These are phyloP conservation scores for Lactifluus rugatus DNA, from an alignment of 768 basidiomycete genomes.

Conservation along the genomic window DNA sequence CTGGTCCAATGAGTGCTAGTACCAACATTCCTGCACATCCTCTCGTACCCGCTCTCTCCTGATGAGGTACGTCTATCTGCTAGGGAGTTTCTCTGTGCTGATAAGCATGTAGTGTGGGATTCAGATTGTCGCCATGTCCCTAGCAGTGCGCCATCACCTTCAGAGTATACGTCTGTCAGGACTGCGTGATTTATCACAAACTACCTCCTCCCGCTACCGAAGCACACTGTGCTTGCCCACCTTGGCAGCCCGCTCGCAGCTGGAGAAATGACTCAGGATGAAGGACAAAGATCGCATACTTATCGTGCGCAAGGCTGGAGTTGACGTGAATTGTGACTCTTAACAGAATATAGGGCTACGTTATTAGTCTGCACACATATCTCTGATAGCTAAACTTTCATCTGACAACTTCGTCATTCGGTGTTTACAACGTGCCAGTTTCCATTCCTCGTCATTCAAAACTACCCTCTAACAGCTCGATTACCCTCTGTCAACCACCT, in stretches of 20 bases:
- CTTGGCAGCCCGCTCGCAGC: conserved; percentile 64
- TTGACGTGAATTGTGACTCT: conserved; percentile 48
- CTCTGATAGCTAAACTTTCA: too few species aligned
- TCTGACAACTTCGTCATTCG: too few species aligned
- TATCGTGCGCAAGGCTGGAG: conserved; percentile 65
- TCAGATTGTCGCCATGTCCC: conserved; percentile 59
- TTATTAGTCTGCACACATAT: too few species aligned
- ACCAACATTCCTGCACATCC: conserved; percentile 23
- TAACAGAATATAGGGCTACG: too few species aligned
- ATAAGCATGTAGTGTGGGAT: not conserved
- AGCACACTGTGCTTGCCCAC: conserved; percentile 64
- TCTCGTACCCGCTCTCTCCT: conserved; percentile 27
- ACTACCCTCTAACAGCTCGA: too few species aligned
- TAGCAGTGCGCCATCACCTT: conserved; percentile 46
- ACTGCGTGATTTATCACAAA: conserved; percentile 68
- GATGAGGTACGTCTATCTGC: conserved; percentile 24
- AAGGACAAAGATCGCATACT: conserved; percentile 34
- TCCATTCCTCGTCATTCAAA: too few species aligned
- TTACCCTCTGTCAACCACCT: too few species aligned
- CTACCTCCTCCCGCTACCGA: conserved; percentile 59
- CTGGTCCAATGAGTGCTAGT: not conserved
- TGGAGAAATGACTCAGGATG: conserved; percentile 45
- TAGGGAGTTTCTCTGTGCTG: not conserved
- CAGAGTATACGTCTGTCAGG: conserved; percentile 48
- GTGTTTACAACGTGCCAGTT: too few species aligned